Conservation (phyloP, 73 alveolate species). For the Durusdinium trenchii region DNA sequence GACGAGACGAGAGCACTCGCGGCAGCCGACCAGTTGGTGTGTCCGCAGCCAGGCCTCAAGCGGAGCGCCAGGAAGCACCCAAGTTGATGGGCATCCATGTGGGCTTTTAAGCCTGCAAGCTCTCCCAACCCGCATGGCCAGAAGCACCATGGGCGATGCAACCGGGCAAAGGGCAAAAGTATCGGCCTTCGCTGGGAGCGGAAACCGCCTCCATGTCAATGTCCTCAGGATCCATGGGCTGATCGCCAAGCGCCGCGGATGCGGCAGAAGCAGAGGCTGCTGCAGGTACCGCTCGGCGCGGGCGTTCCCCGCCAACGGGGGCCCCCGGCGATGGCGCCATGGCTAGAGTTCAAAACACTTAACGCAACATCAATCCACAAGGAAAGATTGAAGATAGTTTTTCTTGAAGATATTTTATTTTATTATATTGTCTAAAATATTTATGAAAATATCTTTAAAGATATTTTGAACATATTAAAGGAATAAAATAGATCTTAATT, state of each 20-base stretch:
- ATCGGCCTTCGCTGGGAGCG: background rate
- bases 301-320: no score
- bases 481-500: no score
- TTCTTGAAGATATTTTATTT: no score
- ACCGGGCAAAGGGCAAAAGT: background rate
- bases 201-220: background rate
- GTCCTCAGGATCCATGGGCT: no score
- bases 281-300: no score
- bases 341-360: background rate
- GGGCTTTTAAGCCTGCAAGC: background rate
- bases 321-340: no score
- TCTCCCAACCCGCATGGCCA: background rate
- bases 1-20: background rate
- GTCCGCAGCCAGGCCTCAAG: constrained; percentile 1
- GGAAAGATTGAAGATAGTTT: no score
- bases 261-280: background rate
- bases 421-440: background rate
- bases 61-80: constrained; percentile 1
- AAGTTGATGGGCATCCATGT: constrained; percentile 4
- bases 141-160: background rate
- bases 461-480: background rate
- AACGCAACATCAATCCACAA: no score
- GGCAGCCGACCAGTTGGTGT: background rate
- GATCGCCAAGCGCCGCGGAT: background rate
- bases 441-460: background rate